Percentiles rank a stretch among this genome's conserved stretches.
Conservation (phyloP, 2,329 filamentous ascomycete species). For the Xylariaceae sp. region DNA sequence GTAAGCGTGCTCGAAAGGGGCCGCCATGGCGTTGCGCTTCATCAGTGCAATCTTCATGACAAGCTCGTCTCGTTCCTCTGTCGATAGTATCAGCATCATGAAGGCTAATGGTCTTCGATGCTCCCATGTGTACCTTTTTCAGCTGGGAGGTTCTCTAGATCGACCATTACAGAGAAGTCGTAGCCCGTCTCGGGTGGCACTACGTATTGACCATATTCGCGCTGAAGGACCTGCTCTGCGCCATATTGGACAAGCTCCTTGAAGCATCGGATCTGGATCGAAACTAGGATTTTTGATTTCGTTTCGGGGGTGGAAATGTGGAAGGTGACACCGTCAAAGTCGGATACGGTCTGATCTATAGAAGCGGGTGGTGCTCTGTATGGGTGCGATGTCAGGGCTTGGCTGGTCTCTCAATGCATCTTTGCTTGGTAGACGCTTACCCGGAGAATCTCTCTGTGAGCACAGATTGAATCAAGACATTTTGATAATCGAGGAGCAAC, state of each 20-base stretch:
- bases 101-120: not conserved
- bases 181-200: conserved; percentile 84
- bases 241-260: conserved; percentile 89
- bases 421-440: conserved; percentile 40
- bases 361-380: conserved; percentile 74
- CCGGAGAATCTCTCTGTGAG: conserved; percentile 91
- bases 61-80: conserved; percentile 81
- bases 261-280: conserved; percentile 92
- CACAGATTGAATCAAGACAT: conserved; percentile 93
- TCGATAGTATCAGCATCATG: conserved; percentile 10
- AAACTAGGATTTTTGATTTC: conserved; percentile 92
- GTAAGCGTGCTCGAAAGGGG: conserved; percentile 96
- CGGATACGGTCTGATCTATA: conserved; percentile 97
- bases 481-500: conserved; percentile 99
- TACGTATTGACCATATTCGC: conserved; percentile 93
- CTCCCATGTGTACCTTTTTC: conserved; percentile 56
- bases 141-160: conserved; percentile 80
- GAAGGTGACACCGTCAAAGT: conserved; percentile 98
- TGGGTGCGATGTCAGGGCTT: conserved; percentile 20
- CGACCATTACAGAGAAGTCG: conserved; percentile 90
- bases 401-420: conserved; percentile 1
- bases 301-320: conserved; percentile 94
- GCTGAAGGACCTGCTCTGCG: conserved; percentile 82
- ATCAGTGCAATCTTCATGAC: conserved; percentile 83
- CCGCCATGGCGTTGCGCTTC: conserved; percentile 98